Conservation (phyloP, 2,329 filamentous ascomycete species). For the Talaromyces pinophilus region DNA sequence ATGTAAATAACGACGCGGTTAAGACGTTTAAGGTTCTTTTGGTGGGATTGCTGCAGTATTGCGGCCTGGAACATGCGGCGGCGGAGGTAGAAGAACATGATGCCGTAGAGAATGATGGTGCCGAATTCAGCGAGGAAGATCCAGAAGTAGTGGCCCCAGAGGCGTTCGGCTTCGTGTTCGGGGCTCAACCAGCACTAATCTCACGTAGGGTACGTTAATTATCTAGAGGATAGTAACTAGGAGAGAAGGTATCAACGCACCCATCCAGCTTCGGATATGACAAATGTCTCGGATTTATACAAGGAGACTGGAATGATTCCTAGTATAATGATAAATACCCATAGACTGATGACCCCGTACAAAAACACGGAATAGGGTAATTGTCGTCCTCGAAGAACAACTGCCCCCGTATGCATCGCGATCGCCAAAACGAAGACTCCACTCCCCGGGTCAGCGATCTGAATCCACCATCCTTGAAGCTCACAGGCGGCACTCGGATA, state of each 20-base stretch:
- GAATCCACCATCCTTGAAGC: constrained; percentile 54
- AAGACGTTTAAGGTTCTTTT: constrained; percentile 40
- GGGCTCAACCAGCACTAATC: constrained; percentile 55
- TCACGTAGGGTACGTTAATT: neutral
- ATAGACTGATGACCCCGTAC: neutral
- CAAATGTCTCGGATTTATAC: constrained; percentile 46
- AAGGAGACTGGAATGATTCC: constrained; percentile 50
- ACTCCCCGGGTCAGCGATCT: constrained; percentile 55
- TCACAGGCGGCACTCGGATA: constrained; percentile 50
- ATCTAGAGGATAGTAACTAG: neutral
- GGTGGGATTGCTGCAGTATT: constrained; percentile 35
- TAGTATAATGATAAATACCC: constrained; percentile 35
- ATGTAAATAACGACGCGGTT: constrained; percentile 49
- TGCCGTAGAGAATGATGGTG: constrained; percentile 51
- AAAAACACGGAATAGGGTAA: constrained; percentile 29
- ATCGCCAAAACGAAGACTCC: constrained; percentile 57
- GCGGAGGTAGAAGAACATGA: constrained; percentile 53
- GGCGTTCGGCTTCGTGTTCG: constrained; percentile 46
- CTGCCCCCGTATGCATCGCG: constrained; percentile 55
- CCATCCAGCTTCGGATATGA: constrained; percentile 53
- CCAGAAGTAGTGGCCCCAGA: constrained; percentile 57
- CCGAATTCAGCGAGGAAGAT: constrained; percentile 57
- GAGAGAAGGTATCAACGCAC: constrained; percentile 35
- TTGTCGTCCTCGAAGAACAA: constrained; percentile 51
- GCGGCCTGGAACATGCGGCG: constrained; percentile 41